Base-by-base conservation (phyloP, 441 rosid genomes). In the Isatis lusitanica region DNA sequence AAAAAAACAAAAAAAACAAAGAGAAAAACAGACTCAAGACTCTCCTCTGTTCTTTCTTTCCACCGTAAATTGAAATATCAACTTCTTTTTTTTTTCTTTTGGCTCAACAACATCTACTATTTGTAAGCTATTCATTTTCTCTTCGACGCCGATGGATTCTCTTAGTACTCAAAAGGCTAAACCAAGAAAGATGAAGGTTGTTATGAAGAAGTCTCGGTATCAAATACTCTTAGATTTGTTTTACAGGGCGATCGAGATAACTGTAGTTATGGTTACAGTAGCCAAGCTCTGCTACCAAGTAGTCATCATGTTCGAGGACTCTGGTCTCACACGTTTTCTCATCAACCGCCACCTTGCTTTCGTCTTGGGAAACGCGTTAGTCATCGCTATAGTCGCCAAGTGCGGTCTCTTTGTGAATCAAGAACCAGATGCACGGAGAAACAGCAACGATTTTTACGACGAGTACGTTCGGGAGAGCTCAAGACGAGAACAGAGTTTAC, bases 261-360 rank as follows among this genome's bases (percentile, higher is more conserved):
- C 48, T 30, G n/a, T 76, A 7, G 76, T 70, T 48, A 30, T 70
- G 56, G 55, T 76, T 30, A 76, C 80, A 30, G 42, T 76, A 31
- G 76, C 68, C 24, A 76, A 76, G 42, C 75, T 76, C 11, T 57
- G 67, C 51, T 76, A 76, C 63, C 72, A 70, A 26, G 44, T 76
- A 64, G 42, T 76, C 50, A 24, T 64, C 76, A 64, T 56, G 47
- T 50, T 76, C 6, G 76, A 76, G n/a, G 5, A 40, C 56, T 65
- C 26, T 39, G 63, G 57, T 58, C 16, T 76, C 39, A 44, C 48
- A 3, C 62, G 57, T 48, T 58, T 71, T 8, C 50, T 76, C 72
- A 57, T 65, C 58, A 65, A 58, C 13, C 80, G 80, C 26, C 80
- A 76, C 6, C 63, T 76, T 58, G 80, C 76, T 59, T 76, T 76